phyloP scores from a whole-genome alignment of 345 rosid species.

The Bruguiera gymnorhiza region DNA sequence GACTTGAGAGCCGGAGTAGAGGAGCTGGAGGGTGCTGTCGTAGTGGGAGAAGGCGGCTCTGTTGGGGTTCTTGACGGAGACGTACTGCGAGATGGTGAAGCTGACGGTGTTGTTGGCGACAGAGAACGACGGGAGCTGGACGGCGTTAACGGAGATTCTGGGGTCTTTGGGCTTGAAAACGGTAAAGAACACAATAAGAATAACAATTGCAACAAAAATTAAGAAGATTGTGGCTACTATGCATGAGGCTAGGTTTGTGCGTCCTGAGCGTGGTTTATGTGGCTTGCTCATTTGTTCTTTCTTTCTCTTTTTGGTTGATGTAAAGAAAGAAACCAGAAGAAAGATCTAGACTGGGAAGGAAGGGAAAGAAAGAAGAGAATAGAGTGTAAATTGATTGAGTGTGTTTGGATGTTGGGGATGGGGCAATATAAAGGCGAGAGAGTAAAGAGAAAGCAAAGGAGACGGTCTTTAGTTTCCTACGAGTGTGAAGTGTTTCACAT shows the following conservation, averaged over 20 bases:
- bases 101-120: conserved; percentile 74
- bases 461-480: too few relatives aligned
- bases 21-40: conserved; percentile 89
- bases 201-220: conserved; percentile 53
- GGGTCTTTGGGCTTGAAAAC: conserved; percentile 89
- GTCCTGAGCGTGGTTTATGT: conserved; percentile 40
- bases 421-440: not conserved
- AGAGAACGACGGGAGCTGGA: conserved; percentile 93
- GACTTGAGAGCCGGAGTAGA: conserved; percentile 77
- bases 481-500: not conserved
- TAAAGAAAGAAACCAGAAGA: not conserved
- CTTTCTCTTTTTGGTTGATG: not conserved
- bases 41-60: conserved; percentile 82
- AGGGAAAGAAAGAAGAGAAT: not conserved
- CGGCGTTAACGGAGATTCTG: conserved; percentile 75
- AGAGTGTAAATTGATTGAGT: too few relatives aligned
- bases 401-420: not conserved
- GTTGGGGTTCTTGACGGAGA: conserved; percentile 83
- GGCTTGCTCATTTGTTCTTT: conserved; percentile 30
- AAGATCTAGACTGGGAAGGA: conserved; percentile 1
- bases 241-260: conserved; percentile 91
- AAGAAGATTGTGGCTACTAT: conserved; percentile 85
- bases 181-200: conserved; percentile 84
- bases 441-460: not conserved
- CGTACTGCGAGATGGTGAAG: conserved; percentile 89